phyloP scores from a whole-genome alignment of 306 rosid genomes.

The Citrullus colocynthis region DNA sequence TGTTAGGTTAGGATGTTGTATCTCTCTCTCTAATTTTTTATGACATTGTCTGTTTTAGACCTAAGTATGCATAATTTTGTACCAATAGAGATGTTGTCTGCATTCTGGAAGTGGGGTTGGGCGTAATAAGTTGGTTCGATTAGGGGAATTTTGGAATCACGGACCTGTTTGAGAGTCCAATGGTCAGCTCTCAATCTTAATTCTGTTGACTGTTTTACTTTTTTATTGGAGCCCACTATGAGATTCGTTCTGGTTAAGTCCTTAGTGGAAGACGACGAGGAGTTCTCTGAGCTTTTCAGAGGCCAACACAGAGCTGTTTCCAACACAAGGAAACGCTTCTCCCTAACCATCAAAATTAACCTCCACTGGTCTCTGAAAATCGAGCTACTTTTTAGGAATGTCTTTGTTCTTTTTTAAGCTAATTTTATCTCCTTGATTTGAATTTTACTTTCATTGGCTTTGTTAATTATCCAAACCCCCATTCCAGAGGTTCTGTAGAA shows the following conservation, averaged over 20 bases:
- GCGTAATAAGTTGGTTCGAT: background rate
- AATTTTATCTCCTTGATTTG: background rate
- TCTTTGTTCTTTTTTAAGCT: background rate
- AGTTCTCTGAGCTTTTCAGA: constrained; percentile 1
- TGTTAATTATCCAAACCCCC: background rate
- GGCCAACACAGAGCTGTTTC: background rate
- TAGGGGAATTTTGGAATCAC: background rate
- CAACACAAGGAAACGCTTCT: background rate
- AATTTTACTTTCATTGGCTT: background rate
- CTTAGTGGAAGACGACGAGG: constrained; percentile 6
- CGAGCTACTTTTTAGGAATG: background rate
- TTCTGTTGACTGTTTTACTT: background rate
- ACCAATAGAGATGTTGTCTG: background rate
- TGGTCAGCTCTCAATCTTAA: background rate
- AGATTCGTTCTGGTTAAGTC: constrained; percentile 2
- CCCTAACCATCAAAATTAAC: background rate
- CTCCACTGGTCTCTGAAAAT: background rate
- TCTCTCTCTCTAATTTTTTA: background rate
- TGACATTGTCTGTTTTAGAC: background rate
- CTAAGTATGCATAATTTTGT: background rate
- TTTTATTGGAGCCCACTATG: constrained; percentile 7
- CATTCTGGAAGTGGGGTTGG: background rate
- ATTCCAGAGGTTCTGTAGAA: background rate
- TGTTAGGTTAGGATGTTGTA: background rate
- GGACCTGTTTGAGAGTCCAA: background rate